Percentiles rank a stretch among this genome's conserved stretches.
These are phyloP conservation scores for Hygrophoropsis aurantiaca DNA, from an alignment of 768 basidiomycete genomes.

Conservation along the genomic window DNA sequence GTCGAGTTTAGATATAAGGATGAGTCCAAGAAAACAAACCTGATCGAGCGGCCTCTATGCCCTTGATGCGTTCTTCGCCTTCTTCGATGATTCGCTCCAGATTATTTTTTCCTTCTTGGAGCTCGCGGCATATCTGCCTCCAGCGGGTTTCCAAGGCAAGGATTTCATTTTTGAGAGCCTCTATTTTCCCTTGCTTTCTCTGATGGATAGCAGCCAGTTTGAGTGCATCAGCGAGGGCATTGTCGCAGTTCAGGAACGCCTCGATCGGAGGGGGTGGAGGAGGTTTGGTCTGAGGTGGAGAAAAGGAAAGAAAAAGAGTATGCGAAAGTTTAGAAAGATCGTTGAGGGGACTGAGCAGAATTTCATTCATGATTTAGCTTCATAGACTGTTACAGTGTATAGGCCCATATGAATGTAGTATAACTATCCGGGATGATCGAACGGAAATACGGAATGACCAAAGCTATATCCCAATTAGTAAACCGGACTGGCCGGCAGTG, in stretches of 20 bases:
- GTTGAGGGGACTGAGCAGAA: conserved; percentile 60
- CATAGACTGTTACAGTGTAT: too few species aligned
- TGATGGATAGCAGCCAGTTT: conserved; percentile 71
- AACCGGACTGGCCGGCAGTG: too few species aligned
- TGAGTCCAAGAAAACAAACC: conserved; percentile 1
- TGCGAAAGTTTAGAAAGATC: conserved; percentile 64
- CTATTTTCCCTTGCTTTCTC: conserved; percentile 72
- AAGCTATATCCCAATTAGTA: too few species aligned
- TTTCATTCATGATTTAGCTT: conserved; percentile 47
- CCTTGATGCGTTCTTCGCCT: conserved; percentile 69
- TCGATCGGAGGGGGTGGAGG: conserved; percentile 58
- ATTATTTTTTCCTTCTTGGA: conserved; percentile 67
- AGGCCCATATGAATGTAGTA: too few species aligned
- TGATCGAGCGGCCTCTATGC: conserved; percentile 58
- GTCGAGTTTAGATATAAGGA: not conserved
- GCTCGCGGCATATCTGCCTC: conserved; percentile 63
- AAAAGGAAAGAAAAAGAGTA: conserved; percentile 70
- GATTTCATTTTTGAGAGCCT: conserved; percentile 70
- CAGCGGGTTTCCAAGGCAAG: conserved; percentile 64
- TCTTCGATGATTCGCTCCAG: conserved; percentile 71
- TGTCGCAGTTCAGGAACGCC: conserved; percentile 64
- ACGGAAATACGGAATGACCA: too few species aligned
- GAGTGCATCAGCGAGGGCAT: conserved; percentile 62
- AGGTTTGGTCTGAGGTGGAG: conserved; percentile 61
- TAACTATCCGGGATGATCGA: too few species aligned